These are phyloP conservation scores for Lotmaria passim DNA, from an alignment of 208 protist genomes.

Conservation along the genomic window DNA sequence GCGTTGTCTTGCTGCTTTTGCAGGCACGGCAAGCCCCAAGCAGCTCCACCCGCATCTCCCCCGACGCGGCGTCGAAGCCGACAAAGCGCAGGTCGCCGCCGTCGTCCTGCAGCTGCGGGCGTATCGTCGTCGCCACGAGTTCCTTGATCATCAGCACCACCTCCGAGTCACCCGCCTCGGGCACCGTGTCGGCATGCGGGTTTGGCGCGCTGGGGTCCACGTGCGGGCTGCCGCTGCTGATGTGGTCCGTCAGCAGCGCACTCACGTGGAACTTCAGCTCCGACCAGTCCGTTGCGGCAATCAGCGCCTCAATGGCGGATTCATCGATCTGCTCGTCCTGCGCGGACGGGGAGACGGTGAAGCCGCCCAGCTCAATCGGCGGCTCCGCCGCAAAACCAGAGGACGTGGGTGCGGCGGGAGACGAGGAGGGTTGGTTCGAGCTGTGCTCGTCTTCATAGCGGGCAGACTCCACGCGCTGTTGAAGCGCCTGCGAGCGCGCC, in stretches of 20 bases:
- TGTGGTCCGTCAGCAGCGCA: constrained; percentile 85
- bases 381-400: constrained; percentile 4
- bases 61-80: constrained; percentile 53
- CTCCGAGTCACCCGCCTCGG: constrained; percentile 82
- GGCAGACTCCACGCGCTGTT: constrained; percentile 47
- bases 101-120: constrained; percentile 91
- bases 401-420: neutral
- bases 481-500: constrained; percentile 56
- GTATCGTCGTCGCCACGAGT: constrained; percentile 82
- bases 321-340: constrained; percentile 62
- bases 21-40: constrained; percentile 91
- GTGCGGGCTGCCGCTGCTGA: constrained; percentile 77
- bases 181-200: constrained; percentile 87
- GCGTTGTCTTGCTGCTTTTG: constrained; percentile 83
- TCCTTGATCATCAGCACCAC: constrained; percentile 92
- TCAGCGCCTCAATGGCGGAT: constrained; percentile 56
- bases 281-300: constrained; percentile 72
- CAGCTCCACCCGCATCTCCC: constrained; percentile 86
- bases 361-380: constrained; percentile 47
- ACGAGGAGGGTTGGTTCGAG: neutral
- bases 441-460: neutral
- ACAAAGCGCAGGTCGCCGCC: constrained; percentile 92
- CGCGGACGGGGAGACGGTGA: constrained; percentile 34
- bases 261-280: constrained; percentile 86
- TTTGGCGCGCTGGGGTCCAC: constrained; percentile 73